Conservation (phyloP, 2,329 filamentous ascomycete species). For the Rhinocladiella mackenziei region DNA sequence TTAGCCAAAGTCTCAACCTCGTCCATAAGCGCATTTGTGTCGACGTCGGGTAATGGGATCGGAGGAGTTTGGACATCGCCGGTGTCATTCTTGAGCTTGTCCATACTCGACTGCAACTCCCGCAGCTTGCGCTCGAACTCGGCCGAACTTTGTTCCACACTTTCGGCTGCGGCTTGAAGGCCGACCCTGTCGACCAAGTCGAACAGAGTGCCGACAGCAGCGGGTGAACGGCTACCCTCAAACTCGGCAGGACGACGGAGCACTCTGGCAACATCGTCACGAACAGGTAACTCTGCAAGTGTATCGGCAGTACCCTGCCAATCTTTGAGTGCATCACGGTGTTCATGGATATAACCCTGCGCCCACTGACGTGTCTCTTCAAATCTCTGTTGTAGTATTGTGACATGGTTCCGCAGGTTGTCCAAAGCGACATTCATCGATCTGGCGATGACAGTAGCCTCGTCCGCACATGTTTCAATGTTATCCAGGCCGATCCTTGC, state of each 20-base stretch:
- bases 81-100: conserved; percentile 23
- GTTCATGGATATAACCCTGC: conserved; percentile 43
- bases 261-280: conserved; percentile 41
- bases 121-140: conserved; percentile 22
- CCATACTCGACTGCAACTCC: conserved; percentile 16
- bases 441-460: conserved; percentile 71
- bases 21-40: conserved; percentile 24
- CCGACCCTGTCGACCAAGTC: conserved; percentile 21
- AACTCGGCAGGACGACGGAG: conserved; percentile 29
- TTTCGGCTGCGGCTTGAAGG: conserved; percentile 20
- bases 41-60: conserved; percentile 22
- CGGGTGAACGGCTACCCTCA: conserved; percentile 3
- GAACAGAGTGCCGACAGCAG: conserved; percentile 24
- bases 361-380: conserved; percentile 47
- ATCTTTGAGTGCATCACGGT: conserved; percentile 41
- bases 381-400: conserved; percentile 43
- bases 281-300: conserved; percentile 41
- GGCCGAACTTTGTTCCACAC: conserved; percentile 18
- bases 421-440: conserved; percentile 80
- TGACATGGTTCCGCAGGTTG: conserved; percentile 57
- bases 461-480: conserved; percentile 44
- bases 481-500: conserved; percentile 64
- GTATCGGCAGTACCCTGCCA: conserved; percentile 40
- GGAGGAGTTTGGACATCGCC: conserved; percentile 9
- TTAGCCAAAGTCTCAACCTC: conserved; percentile 82